These are phyloP conservation scores for Quercus gilva DNA, from an alignment of 306 rosid species.

Conservation along the genomic window DNA sequence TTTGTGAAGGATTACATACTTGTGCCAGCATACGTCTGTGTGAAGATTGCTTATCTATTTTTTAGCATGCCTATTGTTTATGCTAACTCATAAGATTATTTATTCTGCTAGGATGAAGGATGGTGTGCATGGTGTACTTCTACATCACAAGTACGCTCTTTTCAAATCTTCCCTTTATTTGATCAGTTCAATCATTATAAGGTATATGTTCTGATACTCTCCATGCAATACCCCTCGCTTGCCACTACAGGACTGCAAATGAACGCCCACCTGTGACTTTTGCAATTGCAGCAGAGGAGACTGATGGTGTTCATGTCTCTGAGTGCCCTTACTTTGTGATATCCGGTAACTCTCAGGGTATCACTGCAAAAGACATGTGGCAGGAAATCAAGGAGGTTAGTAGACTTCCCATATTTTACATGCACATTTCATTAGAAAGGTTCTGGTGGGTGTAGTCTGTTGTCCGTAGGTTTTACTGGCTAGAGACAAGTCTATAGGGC, in stretches of 20 bases:
- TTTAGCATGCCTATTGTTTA: constrained; percentile 7
- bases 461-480: fast-evolving
- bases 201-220: constrained; percentile 2
- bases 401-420: not conserved
- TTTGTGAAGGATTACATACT: not conserved
- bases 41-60: not conserved
- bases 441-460: too few species aligned
- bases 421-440: not conserved
- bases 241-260: constrained; percentile 56
- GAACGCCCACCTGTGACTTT: constrained; percentile 70
- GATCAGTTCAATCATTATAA: not conserved
- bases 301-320: constrained; percentile 65
- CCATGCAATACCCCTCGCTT: not conserved
- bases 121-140: constrained; percentile 75
- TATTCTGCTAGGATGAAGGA: constrained; percentile 58
- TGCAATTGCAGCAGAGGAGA: constrained; percentile 90
- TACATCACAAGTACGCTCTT: constrained; percentile 71
- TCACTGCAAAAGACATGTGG: constrained; percentile 91
- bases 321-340: constrained; percentile 83
- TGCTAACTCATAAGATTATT: constrained; percentile 38
- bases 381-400: constrained; percentile 75
- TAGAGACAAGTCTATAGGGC: too few species aligned
- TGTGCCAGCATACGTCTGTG: not conserved
- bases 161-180: constrained; percentile 14
- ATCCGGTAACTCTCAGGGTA: constrained; percentile 64